Conservation (phyloP, 169 alveolate genomes). For the Plasmodium vivax region DNA sequence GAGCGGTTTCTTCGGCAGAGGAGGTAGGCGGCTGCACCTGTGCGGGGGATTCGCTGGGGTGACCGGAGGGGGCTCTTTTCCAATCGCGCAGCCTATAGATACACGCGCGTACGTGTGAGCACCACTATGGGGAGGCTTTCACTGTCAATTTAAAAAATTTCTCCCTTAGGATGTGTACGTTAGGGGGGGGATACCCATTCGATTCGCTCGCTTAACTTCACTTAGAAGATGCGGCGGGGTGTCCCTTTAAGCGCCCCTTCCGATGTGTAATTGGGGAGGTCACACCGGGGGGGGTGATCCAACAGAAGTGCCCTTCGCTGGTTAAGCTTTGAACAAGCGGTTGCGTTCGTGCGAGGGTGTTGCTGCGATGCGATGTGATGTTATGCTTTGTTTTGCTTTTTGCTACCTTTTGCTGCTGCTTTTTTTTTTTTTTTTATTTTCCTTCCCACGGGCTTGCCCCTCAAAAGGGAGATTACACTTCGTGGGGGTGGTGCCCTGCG, state of each 20-base stretch:
- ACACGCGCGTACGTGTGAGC: not conserved
- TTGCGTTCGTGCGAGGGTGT: not conserved
- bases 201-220: not conserved
- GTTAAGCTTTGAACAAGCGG: not conserved
- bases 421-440: no score
- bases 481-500: not conserved
- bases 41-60: not conserved
- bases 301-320: not conserved
- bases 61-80: not conserved
- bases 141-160: not conserved
- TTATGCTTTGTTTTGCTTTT: no score
- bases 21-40: not conserved
- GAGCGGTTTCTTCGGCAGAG: not conserved
- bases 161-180: not conserved
- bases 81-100: not conserved
- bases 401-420: no score
- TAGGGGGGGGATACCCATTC: not conserved
- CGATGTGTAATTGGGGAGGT: not conserved
- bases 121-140: not conserved
- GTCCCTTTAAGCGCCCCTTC: not conserved
- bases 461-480: not conserved
- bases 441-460: not conserved
- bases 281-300: not conserved
- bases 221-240: not conserved
- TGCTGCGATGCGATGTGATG: not conserved